Conservation (phyloP, 805 yeast genomes). For the Monosporozyma servazzii region DNA sequence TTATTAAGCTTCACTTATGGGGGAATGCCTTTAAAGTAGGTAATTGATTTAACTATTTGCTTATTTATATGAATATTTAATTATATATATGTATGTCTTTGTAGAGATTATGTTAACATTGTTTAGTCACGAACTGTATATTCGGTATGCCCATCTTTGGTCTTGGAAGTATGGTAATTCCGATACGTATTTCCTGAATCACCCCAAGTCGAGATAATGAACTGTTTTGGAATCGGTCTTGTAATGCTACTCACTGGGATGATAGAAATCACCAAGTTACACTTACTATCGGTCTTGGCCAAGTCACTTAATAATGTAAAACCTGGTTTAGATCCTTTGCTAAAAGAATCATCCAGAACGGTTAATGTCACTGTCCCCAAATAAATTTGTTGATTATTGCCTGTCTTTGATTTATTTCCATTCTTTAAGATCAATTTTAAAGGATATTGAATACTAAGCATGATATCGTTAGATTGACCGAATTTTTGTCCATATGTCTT, state of each 20-base stretch:
- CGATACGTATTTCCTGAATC: slow-evolving; percentile 12
- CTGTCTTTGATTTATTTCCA: not conserved
- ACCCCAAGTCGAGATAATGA: slow-evolving; percentile 15
- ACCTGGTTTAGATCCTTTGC: not conserved
- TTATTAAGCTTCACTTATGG: no score
- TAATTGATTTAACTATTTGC: no score
- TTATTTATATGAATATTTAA: not conserved
- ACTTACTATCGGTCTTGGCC: slow-evolving; percentile 5
- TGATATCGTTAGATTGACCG: slow-evolving; percentile 5
- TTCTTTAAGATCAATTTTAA: slow-evolving; percentile 3
- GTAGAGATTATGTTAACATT: not conserved
- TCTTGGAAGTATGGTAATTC: slow-evolving; percentile 10
- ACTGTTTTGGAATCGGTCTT: slow-evolving; percentile 9
- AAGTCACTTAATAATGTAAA: slow-evolving; percentile 4
- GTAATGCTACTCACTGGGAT: slow-evolving; percentile 6
- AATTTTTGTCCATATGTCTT: slow-evolving; percentile 7
- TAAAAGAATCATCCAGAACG: slow-evolving; percentile 7
- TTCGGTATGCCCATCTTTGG: slow-evolving; percentile 18
- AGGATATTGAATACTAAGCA: slow-evolving; percentile 14
- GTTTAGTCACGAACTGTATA: slow-evolving; percentile 9
- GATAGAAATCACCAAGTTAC: slow-evolving; percentile 17
- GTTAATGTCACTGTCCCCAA: slow-evolving; percentile 14
- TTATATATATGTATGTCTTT: not conserved
- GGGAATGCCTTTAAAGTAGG: no score
- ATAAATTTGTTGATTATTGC: slow-evolving; percentile 4